These are phyloP conservation scores for Geotrichum bryndzae DNA, from an alignment of 1,139 yeast species.

Conservation along the genomic window DNA sequence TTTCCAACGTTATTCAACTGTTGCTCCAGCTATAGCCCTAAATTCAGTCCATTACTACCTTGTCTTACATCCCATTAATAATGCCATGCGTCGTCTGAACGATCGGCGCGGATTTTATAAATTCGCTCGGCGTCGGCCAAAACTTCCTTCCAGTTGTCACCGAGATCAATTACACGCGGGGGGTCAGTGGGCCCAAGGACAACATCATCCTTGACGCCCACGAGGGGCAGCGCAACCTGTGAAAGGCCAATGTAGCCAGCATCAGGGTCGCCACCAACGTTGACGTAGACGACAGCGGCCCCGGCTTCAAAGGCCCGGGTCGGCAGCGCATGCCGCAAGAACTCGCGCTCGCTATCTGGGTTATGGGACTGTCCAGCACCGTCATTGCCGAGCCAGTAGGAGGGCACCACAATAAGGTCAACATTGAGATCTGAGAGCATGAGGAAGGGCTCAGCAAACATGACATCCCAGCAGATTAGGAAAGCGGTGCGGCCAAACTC, in stretches of 20 bases:
- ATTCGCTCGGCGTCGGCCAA: slow-evolving; percentile 19
- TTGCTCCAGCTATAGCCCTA: too few species aligned
- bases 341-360: slow-evolving; percentile 18
- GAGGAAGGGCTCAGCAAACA: slow-evolving; percentile 22
- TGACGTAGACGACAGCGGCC: slow-evolving; percentile 20
- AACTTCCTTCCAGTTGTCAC: slow-evolving; percentile 14
- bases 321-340: slow-evolving; percentile 18
- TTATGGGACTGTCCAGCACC: slow-evolving; percentile 14
- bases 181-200: not conserved
- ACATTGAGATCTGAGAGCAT: slow-evolving; percentile 19
- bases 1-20: too few species aligned
- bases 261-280: slow-evolving; percentile 20
- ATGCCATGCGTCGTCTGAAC: slow-evolving; percentile 19
- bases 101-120: slow-evolving; percentile 20
- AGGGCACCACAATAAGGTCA: slow-evolving; percentile 21
- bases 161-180: slow-evolving; percentile 16
- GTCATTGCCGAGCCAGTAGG: slow-evolving; percentile 22
- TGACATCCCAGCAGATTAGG: slow-evolving; percentile 23
- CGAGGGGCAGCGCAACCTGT: slow-evolving; percentile 16
- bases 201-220: slow-evolving; percentile 10
- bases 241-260: slow-evolving; percentile 17
- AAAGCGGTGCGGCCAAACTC: slow-evolving; percentile 23
- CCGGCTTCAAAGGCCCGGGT: slow-evolving; percentile 22
- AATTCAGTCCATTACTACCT: too few species aligned
- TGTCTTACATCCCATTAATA: slow-evolving; percentile 5